Base-by-base conservation (phyloP, 352 stramenopile species). In the Phytopythium mirpurense region DNA sequence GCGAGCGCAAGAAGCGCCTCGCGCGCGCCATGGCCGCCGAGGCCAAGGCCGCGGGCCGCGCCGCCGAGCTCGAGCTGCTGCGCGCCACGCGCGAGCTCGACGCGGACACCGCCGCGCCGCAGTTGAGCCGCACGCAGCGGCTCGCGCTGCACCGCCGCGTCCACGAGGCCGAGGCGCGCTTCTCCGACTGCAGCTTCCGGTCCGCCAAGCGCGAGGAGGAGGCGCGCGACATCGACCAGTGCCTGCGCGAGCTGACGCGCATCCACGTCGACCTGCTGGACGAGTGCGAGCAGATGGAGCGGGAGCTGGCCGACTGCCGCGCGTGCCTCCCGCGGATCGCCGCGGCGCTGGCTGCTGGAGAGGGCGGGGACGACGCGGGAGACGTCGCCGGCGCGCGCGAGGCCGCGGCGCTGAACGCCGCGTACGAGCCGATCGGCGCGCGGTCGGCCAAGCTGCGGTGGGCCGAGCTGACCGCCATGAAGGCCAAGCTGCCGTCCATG, bases 121-220 rank as follows among this genome's bases (percentile, higher is more conserved):
- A 59, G 0, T 37, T 90, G 21, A 57, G 47, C 23, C 60, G 74
- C 12, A 63, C 87, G 37, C 67, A 72, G 40, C 64, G 74, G 16
- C 52, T 72, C 4, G 48, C 58, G 4, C 72, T 89, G 14, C 72
- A 86, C 37, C 72, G 60, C 12, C 35, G 45, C 12, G 56, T 53
- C 27, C 66, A 65, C 52, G 46, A 57, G 2, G 63, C 60, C 5
- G 72, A 86, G 41, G 42, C 54, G 3, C 47, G 45, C 9, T 93
- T 93, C 62, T 89, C 75, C 18, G 54, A 83, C 23, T 60, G 67
- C 18, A 90, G 80, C 41, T 90, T 90, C 57, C 47, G 87, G 2
- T 89, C 75, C 38, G 70, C 76, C 4, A 83, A 86, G 52, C 78
- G 83, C 6, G 78, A 88, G 52, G 68, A 91, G 55, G 80, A 93